phyloP scores from a whole-genome alignment of 768 basidiomycete genomes.

The Russula emetica region DNA sequence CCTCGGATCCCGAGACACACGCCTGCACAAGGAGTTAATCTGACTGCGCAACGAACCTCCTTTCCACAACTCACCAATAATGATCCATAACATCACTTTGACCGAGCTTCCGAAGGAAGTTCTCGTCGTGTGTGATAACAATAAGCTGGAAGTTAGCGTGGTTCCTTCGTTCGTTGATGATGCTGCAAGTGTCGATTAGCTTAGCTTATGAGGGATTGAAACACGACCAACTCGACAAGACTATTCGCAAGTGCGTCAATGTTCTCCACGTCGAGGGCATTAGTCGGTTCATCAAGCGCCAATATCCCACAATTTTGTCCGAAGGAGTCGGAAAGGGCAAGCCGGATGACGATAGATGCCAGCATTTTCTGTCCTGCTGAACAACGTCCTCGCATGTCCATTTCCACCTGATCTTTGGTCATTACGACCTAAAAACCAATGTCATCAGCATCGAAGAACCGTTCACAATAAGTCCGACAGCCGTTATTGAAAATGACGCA shows the following conservation, averaged over 20 bases:
- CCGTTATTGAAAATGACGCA: constrained; percentile 37
- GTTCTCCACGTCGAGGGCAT: constrained; percentile 93
- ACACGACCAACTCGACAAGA: constrained; percentile 73
- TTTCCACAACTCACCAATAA: constrained; percentile 62
- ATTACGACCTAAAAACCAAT: constrained; percentile 75
- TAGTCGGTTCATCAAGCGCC: constrained; percentile 96
- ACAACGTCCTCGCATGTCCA: constrained; percentile 99
- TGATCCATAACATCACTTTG: constrained; percentile 91
- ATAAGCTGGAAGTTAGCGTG: constrained; percentile 95
- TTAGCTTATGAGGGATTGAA: constrained; percentile 7
- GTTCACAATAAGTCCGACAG: neutral
- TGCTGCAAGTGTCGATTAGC: constrained; percentile 44
- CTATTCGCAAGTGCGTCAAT: constrained; percentile 91
- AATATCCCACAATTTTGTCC: constrained; percentile 97
- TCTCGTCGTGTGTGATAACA: constrained; percentile 96
- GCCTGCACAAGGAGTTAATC: constrained; percentile 48
- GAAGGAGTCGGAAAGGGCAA: constrained; percentile 96
- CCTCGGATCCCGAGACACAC: constrained; percentile 59
- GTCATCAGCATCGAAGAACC: constrained; percentile 14
- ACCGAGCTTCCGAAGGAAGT: constrained; percentile 85
- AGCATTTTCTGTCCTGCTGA: constrained; percentile 99
- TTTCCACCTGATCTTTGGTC: constrained; percentile 98
- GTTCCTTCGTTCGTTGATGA: constrained; percentile 87
- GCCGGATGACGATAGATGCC: constrained; percentile 94
- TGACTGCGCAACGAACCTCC: neutral